A percentile compares a stretch with the other conserved stretches of the same genome.
Conservation (phyloP, 768 basidiomycete genomes). For the Peribolospora kevripleyi region DNA sequence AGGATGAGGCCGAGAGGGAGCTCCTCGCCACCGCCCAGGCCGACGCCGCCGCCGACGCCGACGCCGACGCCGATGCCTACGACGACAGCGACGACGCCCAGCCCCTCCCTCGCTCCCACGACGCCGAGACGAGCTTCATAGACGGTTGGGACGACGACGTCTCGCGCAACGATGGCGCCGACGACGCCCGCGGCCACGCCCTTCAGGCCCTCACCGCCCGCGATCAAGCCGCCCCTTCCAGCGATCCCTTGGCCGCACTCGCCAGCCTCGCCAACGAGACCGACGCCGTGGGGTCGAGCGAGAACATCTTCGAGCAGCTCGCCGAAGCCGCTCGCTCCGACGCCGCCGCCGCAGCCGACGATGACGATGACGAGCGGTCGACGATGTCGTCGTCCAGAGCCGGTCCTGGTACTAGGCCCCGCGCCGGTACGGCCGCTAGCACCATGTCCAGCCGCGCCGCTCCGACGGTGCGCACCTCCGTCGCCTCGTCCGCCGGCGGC, state of each 20-base stretch:
- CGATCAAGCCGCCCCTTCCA: constrained; percentile 6
- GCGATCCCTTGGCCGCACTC: not conserved
- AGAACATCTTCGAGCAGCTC: constrained; percentile 14
- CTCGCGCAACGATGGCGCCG: not conserved
- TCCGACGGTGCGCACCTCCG: not conserved
- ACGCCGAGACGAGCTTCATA: no score
- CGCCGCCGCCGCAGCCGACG: not conserved
- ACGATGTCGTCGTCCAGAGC: not conserved
- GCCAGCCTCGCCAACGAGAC: constrained; percentile 7
- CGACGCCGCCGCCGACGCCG: no score
- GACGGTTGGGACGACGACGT: not conserved
- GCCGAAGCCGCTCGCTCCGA: constrained; percentile 9
- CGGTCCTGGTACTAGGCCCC: no score
- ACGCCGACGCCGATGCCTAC: no score
- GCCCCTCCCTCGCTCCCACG: no score
- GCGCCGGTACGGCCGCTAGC: not conserved
- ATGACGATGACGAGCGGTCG: not conserved
- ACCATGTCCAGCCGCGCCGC: no score
- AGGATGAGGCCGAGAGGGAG: constrained; percentile 35
- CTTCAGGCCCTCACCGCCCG: constrained; percentile 4
- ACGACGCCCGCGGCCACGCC: not conserved
- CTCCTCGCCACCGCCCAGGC: no score
- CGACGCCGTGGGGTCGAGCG: not conserved
- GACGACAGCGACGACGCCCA: no score
- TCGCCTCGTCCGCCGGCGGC: not conserved